phyloP scores from a whole-genome alignment of 2,329 filamentous ascomycete genomes.

The Amauroascus verrucosus region DNA sequence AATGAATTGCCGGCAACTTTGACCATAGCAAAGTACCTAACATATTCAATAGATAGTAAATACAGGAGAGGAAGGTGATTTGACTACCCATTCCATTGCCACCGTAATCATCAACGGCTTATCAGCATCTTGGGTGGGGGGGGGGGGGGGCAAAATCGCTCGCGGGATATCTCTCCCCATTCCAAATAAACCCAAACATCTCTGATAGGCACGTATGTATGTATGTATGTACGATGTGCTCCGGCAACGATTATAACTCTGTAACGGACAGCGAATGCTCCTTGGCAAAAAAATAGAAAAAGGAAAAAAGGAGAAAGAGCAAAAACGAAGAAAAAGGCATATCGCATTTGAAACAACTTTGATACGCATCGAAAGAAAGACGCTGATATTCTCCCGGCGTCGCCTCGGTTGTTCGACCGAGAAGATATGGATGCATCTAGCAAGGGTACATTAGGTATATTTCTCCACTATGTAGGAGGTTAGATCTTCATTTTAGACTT shows the following conservation, averaged over 20 bases:
- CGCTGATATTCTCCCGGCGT: background rate
- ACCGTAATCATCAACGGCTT: background rate
- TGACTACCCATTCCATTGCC: background rate
- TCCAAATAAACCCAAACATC: no score
- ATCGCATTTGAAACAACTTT: background rate
- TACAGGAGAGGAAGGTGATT: background rate
- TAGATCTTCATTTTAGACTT: background rate
- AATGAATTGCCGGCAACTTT: no score
- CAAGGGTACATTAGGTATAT: no score
- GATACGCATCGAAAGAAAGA: background rate
- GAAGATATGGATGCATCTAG: background rate
- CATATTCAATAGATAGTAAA: background rate
- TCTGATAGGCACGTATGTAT: no score
- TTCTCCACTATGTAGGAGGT: background rate
- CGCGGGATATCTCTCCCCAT: background rate
- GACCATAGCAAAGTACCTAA: no score
- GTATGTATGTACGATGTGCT: no score
- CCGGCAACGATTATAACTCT: no score
- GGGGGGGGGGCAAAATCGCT: background rate
- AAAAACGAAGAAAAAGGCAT: no score
- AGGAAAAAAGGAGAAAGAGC: no score
- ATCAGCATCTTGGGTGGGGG: no score
- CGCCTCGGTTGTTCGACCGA: background rate
- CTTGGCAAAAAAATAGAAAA: background rate
- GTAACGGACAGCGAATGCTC: no score